Conservation (phyloP, 1,284 basidiomycete species). For the Afroboletus lepidellus region DNA sequence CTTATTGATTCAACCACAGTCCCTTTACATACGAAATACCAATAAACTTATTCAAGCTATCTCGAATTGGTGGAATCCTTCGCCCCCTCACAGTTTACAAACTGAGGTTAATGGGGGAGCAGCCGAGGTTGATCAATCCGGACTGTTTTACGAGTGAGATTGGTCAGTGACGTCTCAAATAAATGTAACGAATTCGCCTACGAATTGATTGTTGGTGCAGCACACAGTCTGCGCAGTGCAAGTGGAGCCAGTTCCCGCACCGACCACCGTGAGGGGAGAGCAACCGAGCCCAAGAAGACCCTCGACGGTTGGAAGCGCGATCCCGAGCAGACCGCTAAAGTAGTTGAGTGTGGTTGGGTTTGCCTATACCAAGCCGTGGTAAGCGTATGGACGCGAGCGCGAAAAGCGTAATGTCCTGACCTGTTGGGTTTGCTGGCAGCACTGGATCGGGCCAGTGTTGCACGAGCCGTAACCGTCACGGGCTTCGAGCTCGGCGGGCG, state of each 20-base stretch:
- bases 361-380: not conserved
- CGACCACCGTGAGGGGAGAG: not conserved
- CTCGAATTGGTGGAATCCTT: too few relatives aligned
- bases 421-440: not conserved
- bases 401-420: not conserved
- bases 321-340: not conserved
- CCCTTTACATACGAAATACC: too few relatives aligned
- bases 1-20: too few relatives aligned
- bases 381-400: not conserved
- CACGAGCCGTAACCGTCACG: not conserved
- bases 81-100: not conserved
- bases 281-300: conserved; percentile 11
- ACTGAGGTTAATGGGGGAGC: conserved; percentile 9
- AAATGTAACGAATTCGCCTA: not conserved
- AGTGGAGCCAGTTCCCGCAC: too few relatives aligned
- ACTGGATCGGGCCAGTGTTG: conserved; percentile 9
- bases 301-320: fast-evolving
- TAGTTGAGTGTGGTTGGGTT: not conserved
- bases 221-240: conserved; percentile 17
- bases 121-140: conserved; percentile 17
- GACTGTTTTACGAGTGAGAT: not conserved
- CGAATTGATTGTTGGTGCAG: conserved; percentile 11
- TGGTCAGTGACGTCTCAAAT: not conserved
- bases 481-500: not conserved
- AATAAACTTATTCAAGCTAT: too few relatives aligned